Evolutionary conservation across 495 filamentous ascomycete genomes (phyloP).

Genomic region (Durotheca rogersii): DNA sequence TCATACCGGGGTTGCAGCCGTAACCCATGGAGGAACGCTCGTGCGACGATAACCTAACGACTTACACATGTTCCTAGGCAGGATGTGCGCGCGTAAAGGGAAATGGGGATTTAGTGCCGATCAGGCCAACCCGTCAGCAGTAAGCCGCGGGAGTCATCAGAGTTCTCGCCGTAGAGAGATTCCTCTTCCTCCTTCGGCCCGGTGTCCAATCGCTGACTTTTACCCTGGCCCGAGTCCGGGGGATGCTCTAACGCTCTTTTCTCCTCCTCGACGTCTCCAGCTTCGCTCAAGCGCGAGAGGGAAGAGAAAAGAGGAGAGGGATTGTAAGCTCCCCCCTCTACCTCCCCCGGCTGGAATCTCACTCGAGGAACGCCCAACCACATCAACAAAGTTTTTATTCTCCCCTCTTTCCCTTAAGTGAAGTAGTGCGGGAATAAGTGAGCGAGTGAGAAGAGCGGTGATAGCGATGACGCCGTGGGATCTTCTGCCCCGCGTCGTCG

Average conservation of each 20-base stretch:
- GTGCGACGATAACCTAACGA: not conserved
- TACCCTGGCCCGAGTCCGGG: not conserved
- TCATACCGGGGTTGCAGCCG: no score
- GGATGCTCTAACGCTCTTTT: no score
- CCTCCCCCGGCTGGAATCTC: not conserved
- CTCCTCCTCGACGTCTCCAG: no score
- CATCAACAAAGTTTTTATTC: no score
- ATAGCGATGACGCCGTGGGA: not conserved
- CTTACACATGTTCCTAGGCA: not conserved
- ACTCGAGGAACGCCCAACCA: not conserved
- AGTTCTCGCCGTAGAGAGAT: constrained; percentile 3
- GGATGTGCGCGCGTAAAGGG: not conserved
- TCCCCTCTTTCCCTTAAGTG: no score
- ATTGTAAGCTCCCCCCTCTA: not conserved
- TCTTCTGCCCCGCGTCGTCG: not conserved
- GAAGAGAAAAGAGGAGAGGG: no score
- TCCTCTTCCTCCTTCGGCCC: no score
- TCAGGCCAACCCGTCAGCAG: constrained; percentile 5
- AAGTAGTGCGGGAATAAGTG: not conserved
- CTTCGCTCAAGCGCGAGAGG: no score
- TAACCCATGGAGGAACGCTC: not conserved
- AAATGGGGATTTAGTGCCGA: not conserved
- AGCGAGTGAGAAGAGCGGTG: not conserved
- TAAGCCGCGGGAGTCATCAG: not conserved
- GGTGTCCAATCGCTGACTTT: not conserved